Evolutionary conservation across 2,329 filamentous ascomycete species (phyloP), one percentile per base, ranked within the genome.

Genomic region (Aureobasidium sp.): DNA sequence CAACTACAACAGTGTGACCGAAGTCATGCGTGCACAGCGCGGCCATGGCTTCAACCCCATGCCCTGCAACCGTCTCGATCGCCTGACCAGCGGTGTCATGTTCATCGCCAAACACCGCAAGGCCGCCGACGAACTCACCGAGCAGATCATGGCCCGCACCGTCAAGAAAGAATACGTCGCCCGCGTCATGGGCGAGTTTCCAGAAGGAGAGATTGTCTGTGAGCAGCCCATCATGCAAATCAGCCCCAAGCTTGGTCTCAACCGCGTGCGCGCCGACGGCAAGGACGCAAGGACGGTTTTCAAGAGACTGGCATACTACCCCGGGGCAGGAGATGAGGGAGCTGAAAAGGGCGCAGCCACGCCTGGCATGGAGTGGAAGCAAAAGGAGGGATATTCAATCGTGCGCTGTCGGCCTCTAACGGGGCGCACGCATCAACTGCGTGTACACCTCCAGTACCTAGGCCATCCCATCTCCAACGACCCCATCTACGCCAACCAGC

Each of bases 381-480:
- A 78, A 60, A 71, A 75, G 3, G 81, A 87, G 67, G 92, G 92
- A 37, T 97, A 97, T 74, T 96, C 91, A 29, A 90, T 99, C 65
- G 92, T 99, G 17, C 88, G 94, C 66, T 97, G 94, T 71, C 82
- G 95, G 61, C 94, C 94, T 0, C 83, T 97, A 29, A 99, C 94
- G 0, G 94, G 94, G 0, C 84, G 94, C 54, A 99, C 94, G 13
- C 94, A 99, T 70, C 94, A 99, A 73, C 82, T 99, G 51, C 85
- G 94, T 35, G 94, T 99, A 19, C 94, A 99, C 69, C 80, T 99
- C 17, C 94, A 99, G 71, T 95, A 90, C 72, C 79, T 99, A 3
- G 94, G 94, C 1, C 89, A 97, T 70, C 94, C 94, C 1, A 97
- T 99, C 67, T 86, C 90, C 65, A 99, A 99, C 72, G 94, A 99